These are phyloP conservation scores for Pythium sp. DNA, from an alignment of 352 stramenopile species.

Conservation along the genomic window DNA sequence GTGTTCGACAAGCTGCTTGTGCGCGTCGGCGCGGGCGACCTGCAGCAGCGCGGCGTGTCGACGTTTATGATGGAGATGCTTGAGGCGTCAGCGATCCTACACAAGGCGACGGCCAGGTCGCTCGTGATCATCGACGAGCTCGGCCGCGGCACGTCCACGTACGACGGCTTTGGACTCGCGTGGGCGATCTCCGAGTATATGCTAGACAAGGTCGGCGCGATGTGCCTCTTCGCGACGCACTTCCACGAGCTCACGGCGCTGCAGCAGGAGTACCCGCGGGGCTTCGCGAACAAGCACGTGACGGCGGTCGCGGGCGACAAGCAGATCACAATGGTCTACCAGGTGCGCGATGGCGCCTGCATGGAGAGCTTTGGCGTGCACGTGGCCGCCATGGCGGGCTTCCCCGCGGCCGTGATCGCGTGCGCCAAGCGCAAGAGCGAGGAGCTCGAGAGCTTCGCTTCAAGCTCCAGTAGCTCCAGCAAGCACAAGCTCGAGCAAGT, in stretches of 20 bases:
- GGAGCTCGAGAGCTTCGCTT: slow-evolving; percentile 88
- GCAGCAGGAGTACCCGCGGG: slow-evolving; percentile 60
- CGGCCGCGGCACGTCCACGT: slow-evolving; percentile 97
- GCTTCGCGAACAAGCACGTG: slow-evolving; percentile 96
- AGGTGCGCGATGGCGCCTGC: slow-evolving; percentile 93
- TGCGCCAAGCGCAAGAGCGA: slow-evolving; percentile 93
- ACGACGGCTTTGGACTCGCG: slow-evolving; percentile 96
- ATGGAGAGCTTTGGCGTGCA: slow-evolving; percentile 99
- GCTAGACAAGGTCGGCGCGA: slow-evolving; percentile 85
- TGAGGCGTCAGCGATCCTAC: slow-evolving; percentile 95
- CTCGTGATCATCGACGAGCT: slow-evolving; percentile 99
- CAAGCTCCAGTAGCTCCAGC: not conserved
- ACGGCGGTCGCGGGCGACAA: slow-evolving; percentile 82
- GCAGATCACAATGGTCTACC: slow-evolving; percentile 91
- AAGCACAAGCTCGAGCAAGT: not conserved
- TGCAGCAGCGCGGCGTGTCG: slow-evolving; percentile 96
- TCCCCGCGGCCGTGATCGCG: slow-evolving; percentile 91
- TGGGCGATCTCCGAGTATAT: slow-evolving; percentile 98
- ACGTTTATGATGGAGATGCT: slow-evolving; percentile 99
- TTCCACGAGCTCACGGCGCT: slow-evolving; percentile 99
- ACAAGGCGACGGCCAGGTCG: slow-evolving; percentile 90
- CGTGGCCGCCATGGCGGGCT: slow-evolving; percentile 96
- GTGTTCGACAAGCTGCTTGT: slow-evolving; percentile 97
- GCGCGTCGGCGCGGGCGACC: slow-evolving; percentile 96
- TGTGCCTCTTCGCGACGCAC: slow-evolving; percentile 97